Evolutionary conservation across 768 basidiomycete genomes (phyloP).

Genomic region (Amanita polypyramis): DNA sequence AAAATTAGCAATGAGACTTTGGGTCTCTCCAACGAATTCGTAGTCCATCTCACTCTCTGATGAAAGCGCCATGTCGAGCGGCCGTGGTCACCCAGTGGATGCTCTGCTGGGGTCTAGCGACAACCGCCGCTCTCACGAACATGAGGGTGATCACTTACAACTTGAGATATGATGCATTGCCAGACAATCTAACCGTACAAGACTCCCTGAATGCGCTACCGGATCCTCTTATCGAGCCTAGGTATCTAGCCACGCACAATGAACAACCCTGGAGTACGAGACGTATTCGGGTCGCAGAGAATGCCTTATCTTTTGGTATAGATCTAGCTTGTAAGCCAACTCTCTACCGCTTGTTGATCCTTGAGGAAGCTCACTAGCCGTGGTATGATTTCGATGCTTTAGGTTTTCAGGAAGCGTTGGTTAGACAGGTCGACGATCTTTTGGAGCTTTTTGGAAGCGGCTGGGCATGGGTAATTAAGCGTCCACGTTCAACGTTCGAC

Average conservation of each 20-base stretch:
- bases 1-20: too few relatives aligned
- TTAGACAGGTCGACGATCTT: conserved; percentile 47
- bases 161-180: conserved; percentile 41
- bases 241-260: conserved; percentile 20
- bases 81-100: neutral
- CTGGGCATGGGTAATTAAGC: conserved; percentile 38
- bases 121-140: neutral
- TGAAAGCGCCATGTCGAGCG: neutral
- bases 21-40: too few relatives aligned
- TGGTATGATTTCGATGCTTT: neutral
- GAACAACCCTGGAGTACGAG: conserved; percentile 49
- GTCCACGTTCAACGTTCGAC: neutral
- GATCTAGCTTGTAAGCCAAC: conserved; percentile 27
- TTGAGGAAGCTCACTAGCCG: too few relatives aligned
- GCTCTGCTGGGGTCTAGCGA: neutral
- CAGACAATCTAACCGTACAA: conserved; percentile 39
- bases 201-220: conserved; percentile 31
- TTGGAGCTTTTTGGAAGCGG: conserved; percentile 39
- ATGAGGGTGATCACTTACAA: conserved; percentile 37
- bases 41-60: too few relatives aligned
- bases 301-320: conserved; percentile 29
- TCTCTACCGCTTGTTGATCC: neutral
- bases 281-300: conserved; percentile 35
- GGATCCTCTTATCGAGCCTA: conserved; percentile 28
- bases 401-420: conserved; percentile 46